Percentiles rank a stretch among this genome's conserved stretches.
Evolutionary conservation across 1,284 basidiomycete species (phyloP).

Genomic region (Sporisorium iseilematis-ciliati): DNA sequence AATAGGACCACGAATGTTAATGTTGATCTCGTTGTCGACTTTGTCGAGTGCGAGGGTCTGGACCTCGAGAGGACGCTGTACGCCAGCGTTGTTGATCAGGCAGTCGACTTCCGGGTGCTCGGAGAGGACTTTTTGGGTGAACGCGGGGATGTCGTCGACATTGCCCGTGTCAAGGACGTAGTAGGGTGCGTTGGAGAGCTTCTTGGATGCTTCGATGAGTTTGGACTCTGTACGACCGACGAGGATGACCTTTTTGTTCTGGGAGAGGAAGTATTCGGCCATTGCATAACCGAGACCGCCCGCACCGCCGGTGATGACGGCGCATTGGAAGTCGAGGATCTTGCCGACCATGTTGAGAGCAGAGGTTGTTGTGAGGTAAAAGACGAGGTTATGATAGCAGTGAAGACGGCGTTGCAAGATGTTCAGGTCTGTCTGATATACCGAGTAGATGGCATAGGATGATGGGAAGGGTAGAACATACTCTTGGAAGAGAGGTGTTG

Average conservation of each 20-base stretch:
- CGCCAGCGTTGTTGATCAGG: slow-evolving; percentile 71
- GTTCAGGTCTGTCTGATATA: too few species aligned
- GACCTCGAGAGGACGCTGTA: slow-evolving; percentile 67
- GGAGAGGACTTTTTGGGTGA: slow-evolving; percentile 64
- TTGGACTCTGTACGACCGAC: slow-evolving; percentile 70
- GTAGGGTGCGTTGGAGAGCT: slow-evolving; percentile 67
- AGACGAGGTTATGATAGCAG: too few species aligned
- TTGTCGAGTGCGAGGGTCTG: slow-evolving; percentile 59
- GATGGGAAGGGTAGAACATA: too few species aligned
- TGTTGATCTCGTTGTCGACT: slow-evolving; percentile 62
- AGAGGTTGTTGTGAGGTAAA: too few species aligned
- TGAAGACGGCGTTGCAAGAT: too few species aligned
- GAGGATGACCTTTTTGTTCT: slow-evolving; percentile 70
- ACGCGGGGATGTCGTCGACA: slow-evolving; percentile 58
- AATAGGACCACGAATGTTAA: slow-evolving; percentile 64
- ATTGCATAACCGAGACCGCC: slow-evolving; percentile 67
- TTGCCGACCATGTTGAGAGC: slow-evolving; percentile 20
- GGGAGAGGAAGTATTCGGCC: slow-evolving; percentile 68
- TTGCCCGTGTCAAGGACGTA: slow-evolving; percentile 70
- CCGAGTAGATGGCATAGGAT: too few species aligned
- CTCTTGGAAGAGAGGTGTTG: too few species aligned
- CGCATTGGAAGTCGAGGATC: slow-evolving; percentile 63
- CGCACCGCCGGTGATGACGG: slow-evolving; percentile 63
- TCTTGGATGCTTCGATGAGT: slow-evolving; percentile 62
- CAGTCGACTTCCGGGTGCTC: slow-evolving; percentile 71